Conservation (phyloP, 2,329 filamentous ascomycete species). For the Chrysosphaeria jannelii region DNA sequence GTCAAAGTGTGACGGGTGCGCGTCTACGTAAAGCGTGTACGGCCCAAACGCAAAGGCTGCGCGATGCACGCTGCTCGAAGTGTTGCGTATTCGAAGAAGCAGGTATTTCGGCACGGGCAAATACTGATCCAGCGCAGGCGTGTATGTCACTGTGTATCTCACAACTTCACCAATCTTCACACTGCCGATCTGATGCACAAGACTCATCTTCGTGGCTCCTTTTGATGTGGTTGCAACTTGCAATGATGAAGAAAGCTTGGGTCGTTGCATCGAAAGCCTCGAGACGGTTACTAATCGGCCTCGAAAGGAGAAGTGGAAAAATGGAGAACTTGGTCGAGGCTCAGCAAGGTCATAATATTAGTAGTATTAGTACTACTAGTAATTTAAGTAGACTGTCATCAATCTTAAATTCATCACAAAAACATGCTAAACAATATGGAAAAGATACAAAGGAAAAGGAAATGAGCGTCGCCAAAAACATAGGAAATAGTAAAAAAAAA, state of each 20-base stretch:
- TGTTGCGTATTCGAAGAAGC: conserved; percentile 72
- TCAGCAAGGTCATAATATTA: too few relatives aligned
- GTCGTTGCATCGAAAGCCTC: too few relatives aligned
- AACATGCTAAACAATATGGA: too few relatives aligned
- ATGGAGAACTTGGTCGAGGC: too few relatives aligned
- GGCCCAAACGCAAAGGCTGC: conserved; percentile 92
- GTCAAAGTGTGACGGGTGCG: conserved; percentile 58
- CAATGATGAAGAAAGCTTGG: too few relatives aligned
- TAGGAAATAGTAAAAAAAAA: not conserved
- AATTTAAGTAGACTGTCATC: too few relatives aligned
- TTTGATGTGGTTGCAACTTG: too few relatives aligned
- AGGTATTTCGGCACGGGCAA: conserved; percentile 58
- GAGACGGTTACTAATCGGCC: too few relatives aligned
- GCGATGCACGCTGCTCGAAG: conserved; percentile 63
- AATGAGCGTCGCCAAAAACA: not conserved
- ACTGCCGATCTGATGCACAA: conserved; percentile 69
- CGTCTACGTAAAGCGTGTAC: conserved; percentile 66
- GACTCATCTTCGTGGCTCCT: conserved; percentile 35
- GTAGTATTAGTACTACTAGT: too few relatives aligned
- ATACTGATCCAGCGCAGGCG: conserved; percentile 64
- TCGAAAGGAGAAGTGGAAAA: too few relatives aligned
- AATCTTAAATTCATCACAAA: too few relatives aligned
- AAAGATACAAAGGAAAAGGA: too few relatives aligned
- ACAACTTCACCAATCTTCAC: conserved; percentile 88
- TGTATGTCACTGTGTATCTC: conserved; percentile 78